phyloP scores from a whole-genome alignment of 805 yeast species.

The Yarrowia yakushimensis region DNA sequence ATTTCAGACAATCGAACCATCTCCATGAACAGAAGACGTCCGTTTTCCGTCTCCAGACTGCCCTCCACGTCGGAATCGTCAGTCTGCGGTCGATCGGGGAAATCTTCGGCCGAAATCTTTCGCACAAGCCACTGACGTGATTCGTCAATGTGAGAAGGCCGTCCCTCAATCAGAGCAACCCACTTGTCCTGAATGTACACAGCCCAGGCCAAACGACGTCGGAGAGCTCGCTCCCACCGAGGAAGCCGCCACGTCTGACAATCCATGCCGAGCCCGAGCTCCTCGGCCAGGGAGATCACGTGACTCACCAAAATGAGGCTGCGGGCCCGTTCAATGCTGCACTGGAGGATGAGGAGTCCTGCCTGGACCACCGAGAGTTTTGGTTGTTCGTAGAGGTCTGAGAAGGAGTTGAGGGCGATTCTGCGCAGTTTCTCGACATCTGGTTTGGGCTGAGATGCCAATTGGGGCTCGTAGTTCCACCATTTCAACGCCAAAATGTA shows the following conservation, averaged over 20 bases:
- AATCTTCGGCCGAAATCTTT: constrained; percentile 66
- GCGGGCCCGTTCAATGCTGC: constrained; percentile 52
- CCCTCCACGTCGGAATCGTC: constrained; percentile 46
- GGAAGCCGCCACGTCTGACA: constrained; percentile 91
- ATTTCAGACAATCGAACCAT: constrained; percentile 37
- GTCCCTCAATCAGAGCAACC: constrained; percentile 73
- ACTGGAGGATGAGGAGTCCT: constrained; percentile 72
- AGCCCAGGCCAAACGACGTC: constrained; percentile 93
- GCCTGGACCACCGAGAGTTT: constrained; percentile 90
- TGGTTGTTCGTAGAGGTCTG: constrained; percentile 77
- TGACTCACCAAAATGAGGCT: constrained; percentile 87
- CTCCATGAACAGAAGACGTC: constrained; percentile 37
- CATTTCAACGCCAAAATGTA: constrained; percentile 84
- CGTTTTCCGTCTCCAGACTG: constrained; percentile 51
- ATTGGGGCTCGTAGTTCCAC: constrained; percentile 86
- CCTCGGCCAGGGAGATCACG: constrained; percentile 84
- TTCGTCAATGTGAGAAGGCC: constrained; percentile 76
- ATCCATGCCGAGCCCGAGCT: constrained; percentile 85
- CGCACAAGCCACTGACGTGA: constrained; percentile 78
- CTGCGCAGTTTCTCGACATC: constrained; percentile 65
- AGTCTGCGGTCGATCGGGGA: constrained; percentile 55
- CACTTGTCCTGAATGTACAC: constrained; percentile 90
- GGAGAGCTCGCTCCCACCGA: constrained; percentile 87
- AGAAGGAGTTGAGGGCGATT: constrained; percentile 61
- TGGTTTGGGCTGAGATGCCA: constrained; percentile 75